A percentile compares a stretch with the other conserved stretches of the same genome.
phyloP scores from a whole-genome alignment of 176 grass and related monocot genomes.

The Echinochloa phyllopogon region DNA sequence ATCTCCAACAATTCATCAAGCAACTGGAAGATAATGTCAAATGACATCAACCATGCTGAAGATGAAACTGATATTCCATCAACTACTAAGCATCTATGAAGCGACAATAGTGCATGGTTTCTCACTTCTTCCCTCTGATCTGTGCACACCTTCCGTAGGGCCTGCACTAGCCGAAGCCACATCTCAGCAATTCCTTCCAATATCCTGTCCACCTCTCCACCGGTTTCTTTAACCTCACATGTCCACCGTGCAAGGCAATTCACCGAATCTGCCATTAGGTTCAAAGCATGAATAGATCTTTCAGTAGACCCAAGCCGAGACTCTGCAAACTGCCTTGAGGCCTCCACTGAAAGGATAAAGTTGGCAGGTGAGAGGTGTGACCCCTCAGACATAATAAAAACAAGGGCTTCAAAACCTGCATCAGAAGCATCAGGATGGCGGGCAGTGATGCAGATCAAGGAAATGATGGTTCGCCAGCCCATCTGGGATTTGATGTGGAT shows the following conservation, averaged over 20 bases:
- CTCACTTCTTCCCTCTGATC: slow-evolving; percentile 95
- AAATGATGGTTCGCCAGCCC: slow-evolving; percentile 93
- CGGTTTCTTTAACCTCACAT: slow-evolving; percentile 63
- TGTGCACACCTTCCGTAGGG: slow-evolving; percentile 77
- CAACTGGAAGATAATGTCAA: slow-evolving; percentile 89
- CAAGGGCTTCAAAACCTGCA: slow-evolving; percentile 84
- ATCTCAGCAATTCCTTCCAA: slow-evolving; percentile 92
- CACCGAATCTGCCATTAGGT: slow-evolving; percentile 82
- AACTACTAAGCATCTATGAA: slow-evolving; percentile 86
- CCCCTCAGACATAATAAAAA: slow-evolving; percentile 92
- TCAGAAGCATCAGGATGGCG: slow-evolving; percentile 97
- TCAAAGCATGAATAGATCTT: slow-evolving; percentile 85
- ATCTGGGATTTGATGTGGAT: slow-evolving; percentile 90
- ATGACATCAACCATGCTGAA: slow-evolving; percentile 82
- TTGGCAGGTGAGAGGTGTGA: slow-evolving; percentile 84
- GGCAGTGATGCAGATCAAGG: slow-evolving; percentile 87
- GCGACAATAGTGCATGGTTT: slow-evolving; percentile 77
- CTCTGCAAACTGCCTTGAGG: slow-evolving; percentile 91
- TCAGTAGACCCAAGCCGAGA: slow-evolving; percentile 83
- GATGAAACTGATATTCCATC: slow-evolving; percentile 74
- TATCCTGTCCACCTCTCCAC: slow-evolving; percentile 65
- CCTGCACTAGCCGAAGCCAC: slow-evolving; percentile 93
- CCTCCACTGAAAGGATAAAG: slow-evolving; percentile 80
- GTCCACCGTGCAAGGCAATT: slow-evolving; percentile 80
- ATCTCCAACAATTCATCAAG: slow-evolving; percentile 93